Conservation (phyloP, 2,329 filamentous ascomycete species). For the Colletotrichum sidae region DNA sequence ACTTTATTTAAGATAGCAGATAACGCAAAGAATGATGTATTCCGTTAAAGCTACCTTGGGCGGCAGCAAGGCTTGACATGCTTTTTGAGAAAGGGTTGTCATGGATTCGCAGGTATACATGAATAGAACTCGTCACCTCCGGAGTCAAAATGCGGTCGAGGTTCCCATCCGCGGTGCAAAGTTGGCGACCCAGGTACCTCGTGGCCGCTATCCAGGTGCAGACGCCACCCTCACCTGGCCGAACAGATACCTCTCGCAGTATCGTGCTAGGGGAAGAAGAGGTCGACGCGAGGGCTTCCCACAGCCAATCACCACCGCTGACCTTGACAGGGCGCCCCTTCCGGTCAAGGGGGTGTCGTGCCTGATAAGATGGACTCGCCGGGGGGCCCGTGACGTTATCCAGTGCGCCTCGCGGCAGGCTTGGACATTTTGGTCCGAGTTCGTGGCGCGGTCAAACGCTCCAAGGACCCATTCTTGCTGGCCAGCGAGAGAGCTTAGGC, state of each 20-base stretch:
- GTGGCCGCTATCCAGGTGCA: not conserved
- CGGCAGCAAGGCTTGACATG: not conserved
- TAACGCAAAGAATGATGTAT: not conserved
- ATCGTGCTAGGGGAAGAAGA: conserved; percentile 1
- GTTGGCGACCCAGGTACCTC: too few species aligned
- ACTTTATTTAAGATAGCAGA: not conserved
- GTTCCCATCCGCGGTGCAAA: not conserved
- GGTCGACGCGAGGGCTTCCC: conserved; percentile 8
- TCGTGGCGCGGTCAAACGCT: conserved; percentile 18
- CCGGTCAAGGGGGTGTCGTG: conserved; percentile 9
- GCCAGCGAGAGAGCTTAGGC: not conserved
- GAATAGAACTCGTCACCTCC: conserved; percentile 8
- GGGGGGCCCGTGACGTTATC: conserved; percentile 21
- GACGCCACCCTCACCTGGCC: not conserved
- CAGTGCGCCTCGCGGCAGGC: conserved; percentile 25
- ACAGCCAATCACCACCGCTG: conserved; percentile 13
- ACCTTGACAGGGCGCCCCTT: not conserved
- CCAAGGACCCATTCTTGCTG: conserved; percentile 7
- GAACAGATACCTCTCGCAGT: conserved; percentile 8
- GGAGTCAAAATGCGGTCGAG: conserved; percentile 4
- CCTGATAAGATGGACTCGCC: conserved; percentile 13
- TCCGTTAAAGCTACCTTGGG: not conserved
- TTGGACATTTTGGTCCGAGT: conserved; percentile 30
- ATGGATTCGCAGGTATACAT: not conserved
- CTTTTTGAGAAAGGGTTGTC: not conserved